These are phyloP conservation scores for Cryptococcus sp. DNA, from an alignment of 1,284 basidiomycete species.

Conservation along the genomic window DNA sequence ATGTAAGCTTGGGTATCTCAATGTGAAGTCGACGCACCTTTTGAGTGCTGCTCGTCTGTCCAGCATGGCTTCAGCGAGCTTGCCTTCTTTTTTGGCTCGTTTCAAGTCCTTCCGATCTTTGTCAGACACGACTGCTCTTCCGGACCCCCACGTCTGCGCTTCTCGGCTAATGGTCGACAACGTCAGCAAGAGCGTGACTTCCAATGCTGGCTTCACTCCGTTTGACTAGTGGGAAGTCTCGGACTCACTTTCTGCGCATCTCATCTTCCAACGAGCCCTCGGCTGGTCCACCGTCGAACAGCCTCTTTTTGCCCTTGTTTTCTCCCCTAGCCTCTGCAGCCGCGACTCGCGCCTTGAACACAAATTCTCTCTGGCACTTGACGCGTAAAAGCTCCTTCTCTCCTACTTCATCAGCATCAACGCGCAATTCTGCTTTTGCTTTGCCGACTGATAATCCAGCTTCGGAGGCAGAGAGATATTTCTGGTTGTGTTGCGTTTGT, in stretches of 20 bases:
- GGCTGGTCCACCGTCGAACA: conserved; percentile 63
- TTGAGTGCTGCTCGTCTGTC: conserved; percentile 88
- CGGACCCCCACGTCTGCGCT: conserved; percentile 85
- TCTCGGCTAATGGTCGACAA: conserved; percentile 59
- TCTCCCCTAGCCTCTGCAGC: conserved; percentile 68
- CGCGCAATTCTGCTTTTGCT: conserved; percentile 60
- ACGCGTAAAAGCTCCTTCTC: conserved; percentile 45
- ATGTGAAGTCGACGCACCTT: conserved; percentile 61
- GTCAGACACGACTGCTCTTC: conserved; percentile 63
- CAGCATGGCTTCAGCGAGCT: conserved; percentile 81
- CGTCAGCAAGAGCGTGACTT: no score
- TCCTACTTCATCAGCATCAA: conserved; percentile 14
- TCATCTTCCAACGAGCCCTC: conserved; percentile 55
- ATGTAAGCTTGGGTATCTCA: not conserved
- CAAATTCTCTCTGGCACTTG: conserved; percentile 87
- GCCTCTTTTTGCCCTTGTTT: conserved; percentile 56
- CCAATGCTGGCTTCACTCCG: no score
- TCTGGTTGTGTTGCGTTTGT: conserved; percentile 35
- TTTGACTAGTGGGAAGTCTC: no score
- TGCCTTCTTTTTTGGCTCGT: conserved; percentile 80
- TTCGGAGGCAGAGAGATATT: conserved; percentile 40
- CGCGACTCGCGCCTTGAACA: conserved; percentile 79
- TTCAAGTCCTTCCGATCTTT: conserved; percentile 69
- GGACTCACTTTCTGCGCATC: conserved; percentile 52
- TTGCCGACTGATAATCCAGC: conserved; percentile 19